Base-by-base conservation (phyloP, 108 stramenopile species). In the Fistulifera pelliculosa region DNA sequence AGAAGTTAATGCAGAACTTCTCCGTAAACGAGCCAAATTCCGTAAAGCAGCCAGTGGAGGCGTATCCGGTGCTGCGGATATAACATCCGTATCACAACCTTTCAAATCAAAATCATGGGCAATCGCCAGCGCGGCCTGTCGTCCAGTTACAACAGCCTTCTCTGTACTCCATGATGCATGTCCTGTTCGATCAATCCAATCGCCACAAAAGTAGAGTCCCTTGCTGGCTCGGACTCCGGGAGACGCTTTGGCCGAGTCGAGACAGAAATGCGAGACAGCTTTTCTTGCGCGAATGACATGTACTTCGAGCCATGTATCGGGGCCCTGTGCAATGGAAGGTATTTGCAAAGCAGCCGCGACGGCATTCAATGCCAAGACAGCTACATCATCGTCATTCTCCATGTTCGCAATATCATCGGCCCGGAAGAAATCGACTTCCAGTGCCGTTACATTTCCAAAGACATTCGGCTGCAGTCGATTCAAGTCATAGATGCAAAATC, bases 341-440 rank as follows among this genome's bases (percentile, higher is more conserved):
- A 79, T 74, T 0, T 64, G 55, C 10, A 90, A 52, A 0, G 84
- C 80, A n/a, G 76, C 60, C 11, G 75, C 64, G 15, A 83, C 53
- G 22, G 88, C 83, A 18, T 55, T 31, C 12, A 90, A 52, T 0
- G 88, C 67, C 4, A 85, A 51, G 0, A 49, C 58, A n/a, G 48
- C 62, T 6, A 75, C 61, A 26, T 77, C 71, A 28, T 76, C 76
- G 53, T 73, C 64, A 10, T 42, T 41, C 8, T 35, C 31, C 49
- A 71, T 54, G 45, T 71, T 69, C 38, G 77, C 85, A 48, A 90
- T 63, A 22, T 44, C 58, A 69, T 84, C 73, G 14, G 89, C 89
- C 11, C 89, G 77, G 53, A 77, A 90, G 56, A 87, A 85, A 47
- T 90, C 89, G 17, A 90, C 77, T 51, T 90, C 89, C n/a, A 85